Evolutionary conservation across 805 yeast species (phyloP).

Genomic region (Suhomyces prunicola): DNA sequence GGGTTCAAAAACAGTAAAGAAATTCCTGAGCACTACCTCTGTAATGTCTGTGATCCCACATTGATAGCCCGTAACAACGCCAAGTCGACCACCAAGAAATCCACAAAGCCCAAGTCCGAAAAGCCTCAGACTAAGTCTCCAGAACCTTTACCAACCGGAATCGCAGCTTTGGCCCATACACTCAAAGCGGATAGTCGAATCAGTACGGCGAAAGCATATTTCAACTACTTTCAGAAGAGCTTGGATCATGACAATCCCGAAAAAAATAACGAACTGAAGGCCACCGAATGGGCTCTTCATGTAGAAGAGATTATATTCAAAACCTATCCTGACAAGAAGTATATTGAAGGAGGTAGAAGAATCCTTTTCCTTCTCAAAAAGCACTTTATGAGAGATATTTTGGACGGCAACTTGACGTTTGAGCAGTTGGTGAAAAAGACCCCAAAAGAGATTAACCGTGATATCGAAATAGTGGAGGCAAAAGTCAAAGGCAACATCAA

Average conservation of each 20-base stretch:
- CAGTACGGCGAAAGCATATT: slow-evolving; percentile 52
- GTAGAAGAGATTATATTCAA: slow-evolving; percentile 50
- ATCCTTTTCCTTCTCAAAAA: slow-evolving; percentile 64
- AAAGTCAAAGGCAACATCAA: slow-evolving; percentile 66
- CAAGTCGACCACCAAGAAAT: neutral
- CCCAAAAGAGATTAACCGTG: slow-evolving; percentile 79
- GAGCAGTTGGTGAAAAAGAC: slow-evolving; percentile 59
- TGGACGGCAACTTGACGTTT: slow-evolving; percentile 52
- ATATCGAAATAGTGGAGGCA: slow-evolving; percentile 65
- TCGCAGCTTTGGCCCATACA: slow-evolving; percentile 8
- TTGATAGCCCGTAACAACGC: neutral
- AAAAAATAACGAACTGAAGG: slow-evolving; percentile 28
- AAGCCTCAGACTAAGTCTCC: neutral
- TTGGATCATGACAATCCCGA: slow-evolving; percentile 29
- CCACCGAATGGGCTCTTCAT: slow-evolving; percentile 45
- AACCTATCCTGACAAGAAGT: slow-evolving; percentile 34
- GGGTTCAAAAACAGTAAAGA: slow-evolving; percentile 38
- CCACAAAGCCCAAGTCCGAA: neutral
- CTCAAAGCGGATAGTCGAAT: slow-evolving; percentile 38
- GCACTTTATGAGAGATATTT: slow-evolving; percentile 54
- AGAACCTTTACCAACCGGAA: neutral
- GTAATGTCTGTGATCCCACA: slow-evolving; percentile 52
- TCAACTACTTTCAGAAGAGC: slow-evolving; percentile 39
- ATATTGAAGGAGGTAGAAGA: slow-evolving; percentile 68
- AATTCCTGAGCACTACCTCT: slow-evolving; percentile 48